Conservation (phyloP, 2,329 filamentous ascomycete genomes). For the Epicoccum nigrum region DNA sequence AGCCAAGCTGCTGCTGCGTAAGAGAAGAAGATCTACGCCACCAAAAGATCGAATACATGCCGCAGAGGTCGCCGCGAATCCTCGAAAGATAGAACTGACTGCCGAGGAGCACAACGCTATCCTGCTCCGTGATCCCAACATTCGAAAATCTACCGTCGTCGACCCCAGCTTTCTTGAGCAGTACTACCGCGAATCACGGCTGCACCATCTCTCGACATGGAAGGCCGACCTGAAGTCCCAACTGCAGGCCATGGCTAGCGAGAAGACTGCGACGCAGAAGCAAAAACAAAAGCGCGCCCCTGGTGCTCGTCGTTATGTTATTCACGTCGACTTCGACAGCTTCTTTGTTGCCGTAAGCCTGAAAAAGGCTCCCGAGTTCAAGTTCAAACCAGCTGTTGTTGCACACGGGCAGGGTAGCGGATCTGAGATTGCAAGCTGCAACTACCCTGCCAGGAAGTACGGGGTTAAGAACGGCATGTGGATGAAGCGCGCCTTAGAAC, state of each 20-base stretch:
- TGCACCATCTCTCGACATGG: slow-evolving; percentile 96
- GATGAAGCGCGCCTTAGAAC: slow-evolving; percentile 88
- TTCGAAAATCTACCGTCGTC: slow-evolving; percentile 86
- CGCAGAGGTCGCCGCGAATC: slow-evolving; percentile 12
- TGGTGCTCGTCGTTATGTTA: slow-evolving; percentile 77
- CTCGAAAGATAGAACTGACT: slow-evolving; percentile 60
- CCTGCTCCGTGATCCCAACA: slow-evolving; percentile 80
- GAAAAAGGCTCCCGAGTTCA: slow-evolving; percentile 75
- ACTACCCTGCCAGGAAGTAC: slow-evolving; percentile 85
- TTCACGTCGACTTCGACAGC: slow-evolving; percentile 98
- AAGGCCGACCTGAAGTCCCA: slow-evolving; percentile 92
- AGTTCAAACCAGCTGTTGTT: slow-evolving; percentile 82
- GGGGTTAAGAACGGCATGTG: slow-evolving; percentile 99
- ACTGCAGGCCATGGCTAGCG: slow-evolving; percentile 78
- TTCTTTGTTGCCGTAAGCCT: slow-evolving; percentile 95
- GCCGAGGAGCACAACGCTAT: slow-evolving; percentile 92
- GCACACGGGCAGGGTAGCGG: slow-evolving; percentile 84
- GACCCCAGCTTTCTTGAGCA: slow-evolving; percentile 94
- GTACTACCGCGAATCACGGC: slow-evolving; percentile 90
- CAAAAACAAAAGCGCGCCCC: slow-evolving; percentile 60
- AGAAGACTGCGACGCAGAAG: slow-evolving; percentile 64
- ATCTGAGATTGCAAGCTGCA: slow-evolving; percentile 97
- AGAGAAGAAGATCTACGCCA: slow-evolving; percentile 5
- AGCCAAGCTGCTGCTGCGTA: slow-evolving; percentile 9
- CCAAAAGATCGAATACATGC: slow-evolving; percentile 13